Evolutionary conservation across 1,139 yeast species (phyloP).

Genomic region (Spathaspora sp.): DNA sequence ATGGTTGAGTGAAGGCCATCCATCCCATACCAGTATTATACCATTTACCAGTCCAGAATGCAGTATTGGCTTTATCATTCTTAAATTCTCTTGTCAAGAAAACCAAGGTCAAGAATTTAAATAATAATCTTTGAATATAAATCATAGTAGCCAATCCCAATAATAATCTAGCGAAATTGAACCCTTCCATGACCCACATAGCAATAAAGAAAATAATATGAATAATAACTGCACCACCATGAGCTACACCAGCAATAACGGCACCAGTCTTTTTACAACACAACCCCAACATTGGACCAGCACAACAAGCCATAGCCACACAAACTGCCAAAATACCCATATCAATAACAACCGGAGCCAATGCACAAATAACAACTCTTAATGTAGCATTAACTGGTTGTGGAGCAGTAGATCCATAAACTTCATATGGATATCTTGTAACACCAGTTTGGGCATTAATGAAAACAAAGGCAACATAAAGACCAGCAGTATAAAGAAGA

Average conservation of each 20-base stretch:
- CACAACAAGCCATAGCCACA: conserved; percentile 87
- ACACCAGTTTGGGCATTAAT: conserved; percentile 98
- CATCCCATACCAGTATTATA: conserved; percentile 92
- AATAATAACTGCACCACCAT: conserved; percentile 86
- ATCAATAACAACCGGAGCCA: conserved; percentile 89
- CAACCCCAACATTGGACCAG: conserved; percentile 90
- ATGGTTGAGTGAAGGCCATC: conserved; percentile 95
- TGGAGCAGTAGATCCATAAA: conserved; percentile 28
- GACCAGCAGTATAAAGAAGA: conserved; percentile 81
- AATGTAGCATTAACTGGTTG: conserved; percentile 72
- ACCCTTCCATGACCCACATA: conserved; percentile 97
- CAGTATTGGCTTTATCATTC: conserved; percentile 94
- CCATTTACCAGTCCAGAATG: conserved; percentile 99
- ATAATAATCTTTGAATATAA: conserved; percentile 83
- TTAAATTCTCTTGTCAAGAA: conserved; percentile 94
- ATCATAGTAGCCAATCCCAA: conserved; percentile 84
- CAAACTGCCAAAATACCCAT: conserved; percentile 79
- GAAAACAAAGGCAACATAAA: conserved; percentile 87
- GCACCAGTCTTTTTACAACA: conserved; percentile 99
- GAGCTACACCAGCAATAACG: conserved; percentile 95
- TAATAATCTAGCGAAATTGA: conserved; percentile 83
- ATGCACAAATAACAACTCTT: conserved; percentile 83
- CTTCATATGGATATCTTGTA: conserved; percentile 35
- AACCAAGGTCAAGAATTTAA: conserved; percentile 78
- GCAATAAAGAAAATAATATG: conserved; percentile 86